Percentiles rank a stretch among this genome's conserved stretches.
Evolutionary conservation across 768 basidiomycete species (phyloP).

Genomic region (Serpula lacrymans): DNA sequence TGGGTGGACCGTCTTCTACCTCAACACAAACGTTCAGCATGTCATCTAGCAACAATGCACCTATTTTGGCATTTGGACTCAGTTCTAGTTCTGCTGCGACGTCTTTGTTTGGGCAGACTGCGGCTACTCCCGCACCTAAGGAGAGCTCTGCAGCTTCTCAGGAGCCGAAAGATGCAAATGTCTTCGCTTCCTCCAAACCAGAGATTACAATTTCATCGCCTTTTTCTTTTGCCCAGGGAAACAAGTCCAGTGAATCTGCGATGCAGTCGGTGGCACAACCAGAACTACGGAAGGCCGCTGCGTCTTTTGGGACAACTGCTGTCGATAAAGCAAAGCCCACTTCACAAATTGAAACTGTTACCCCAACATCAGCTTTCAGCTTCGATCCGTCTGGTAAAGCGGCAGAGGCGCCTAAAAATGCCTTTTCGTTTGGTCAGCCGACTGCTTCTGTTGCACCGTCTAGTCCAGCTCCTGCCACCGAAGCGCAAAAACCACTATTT

Average conservation of each 20-base stretch:
- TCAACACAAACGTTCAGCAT: too few relatives aligned
- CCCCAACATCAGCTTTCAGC: constrained; percentile 17
- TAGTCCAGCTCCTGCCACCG: constrained; percentile 16
- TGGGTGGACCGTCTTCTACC: too few relatives aligned
- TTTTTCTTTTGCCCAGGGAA: constrained; percentile 27
- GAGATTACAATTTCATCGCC: constrained; percentile 10
- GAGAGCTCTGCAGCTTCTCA: constrained; percentile 7
- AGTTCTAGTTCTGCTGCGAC: constrained; percentile 5
- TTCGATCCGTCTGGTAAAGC: constrained; percentile 23
- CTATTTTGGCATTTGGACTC: too few relatives aligned
- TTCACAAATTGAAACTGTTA: constrained; percentile 3
- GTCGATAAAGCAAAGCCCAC: constrained; percentile 1
- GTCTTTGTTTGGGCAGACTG: constrained; percentile 12
- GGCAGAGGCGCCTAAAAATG: constrained; percentile 28
- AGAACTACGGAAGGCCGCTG: background rate
- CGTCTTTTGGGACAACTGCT: background rate
- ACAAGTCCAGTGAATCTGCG: constrained; percentile 18
- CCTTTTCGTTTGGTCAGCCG: constrained; percentile 30
- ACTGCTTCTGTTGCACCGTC: constrained; percentile 10
- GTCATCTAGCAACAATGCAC: too few relatives aligned
- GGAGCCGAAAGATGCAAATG: constrained; percentile 4
- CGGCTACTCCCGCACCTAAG: constrained; percentile 9
- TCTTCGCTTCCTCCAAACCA: constrained; percentile 1
- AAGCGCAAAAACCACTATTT: constrained; percentile 43
- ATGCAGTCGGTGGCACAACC: background rate